These are phyloP conservation scores for Yamadazyma pseudoaaseri DNA, from an alignment of 1,139 yeast genomes.

Conservation along the genomic window DNA sequence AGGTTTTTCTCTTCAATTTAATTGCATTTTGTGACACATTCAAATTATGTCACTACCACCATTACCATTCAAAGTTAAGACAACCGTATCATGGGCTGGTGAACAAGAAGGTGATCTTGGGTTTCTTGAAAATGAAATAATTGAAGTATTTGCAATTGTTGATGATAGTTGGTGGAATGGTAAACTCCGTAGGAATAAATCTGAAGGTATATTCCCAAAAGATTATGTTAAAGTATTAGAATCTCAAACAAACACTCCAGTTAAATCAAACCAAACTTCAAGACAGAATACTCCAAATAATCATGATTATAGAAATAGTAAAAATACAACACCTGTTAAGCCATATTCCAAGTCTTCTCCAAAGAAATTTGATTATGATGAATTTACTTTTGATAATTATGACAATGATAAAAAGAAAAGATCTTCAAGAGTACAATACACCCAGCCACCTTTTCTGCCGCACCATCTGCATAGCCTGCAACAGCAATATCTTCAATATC, in stretches of 20 bases:
- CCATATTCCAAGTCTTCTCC: constrained; percentile 3
- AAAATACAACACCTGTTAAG: constrained; percentile 17
- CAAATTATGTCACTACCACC: constrained; percentile 23
- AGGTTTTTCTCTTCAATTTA: neutral
- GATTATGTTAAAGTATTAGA: constrained; percentile 73
- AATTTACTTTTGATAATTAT: constrained; percentile 24
- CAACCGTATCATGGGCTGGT: constrained; percentile 88
- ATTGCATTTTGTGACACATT: neutral
- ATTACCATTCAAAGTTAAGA: constrained; percentile 72
- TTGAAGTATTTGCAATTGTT: constrained; percentile 76
- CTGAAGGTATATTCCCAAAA: constrained; percentile 82
- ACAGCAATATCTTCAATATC: constrained; percentile 1
- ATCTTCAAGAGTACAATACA: neutral
- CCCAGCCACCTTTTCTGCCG: neutral
- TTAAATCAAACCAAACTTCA: constrained; percentile 4
- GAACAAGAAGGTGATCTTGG: constrained; percentile 88
- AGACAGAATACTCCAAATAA: constrained; percentile 20
- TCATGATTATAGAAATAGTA: constrained; percentile 12
- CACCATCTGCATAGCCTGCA: constrained; percentile 3
- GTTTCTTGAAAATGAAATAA: constrained; percentile 87
- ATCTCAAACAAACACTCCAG: constrained; percentile 16
- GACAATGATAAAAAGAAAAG: constrained; percentile 16
- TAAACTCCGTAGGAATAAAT: constrained; percentile 70
- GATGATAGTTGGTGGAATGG: constrained; percentile 97
- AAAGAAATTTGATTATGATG: constrained; percentile 18